Evolutionary conservation across 345 rosid species (phyloP), one percentile per base, ranked within the genome.

Genomic region (Punica granatum): DNA sequence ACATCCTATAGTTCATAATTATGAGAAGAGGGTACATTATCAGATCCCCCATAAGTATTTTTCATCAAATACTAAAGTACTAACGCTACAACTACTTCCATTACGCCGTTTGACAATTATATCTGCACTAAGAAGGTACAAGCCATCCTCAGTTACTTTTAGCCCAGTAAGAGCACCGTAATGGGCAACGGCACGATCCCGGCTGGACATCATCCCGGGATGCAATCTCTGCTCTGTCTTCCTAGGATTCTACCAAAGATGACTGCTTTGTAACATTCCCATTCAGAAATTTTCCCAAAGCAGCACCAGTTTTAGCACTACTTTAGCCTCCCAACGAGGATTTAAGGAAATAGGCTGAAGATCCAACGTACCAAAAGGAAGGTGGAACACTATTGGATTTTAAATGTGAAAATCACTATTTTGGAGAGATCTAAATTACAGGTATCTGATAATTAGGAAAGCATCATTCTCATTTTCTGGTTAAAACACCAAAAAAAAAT

Each of bases 51-150:
- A 49, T 4, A n/a, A 25, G 30, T 3, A 34, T 62, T 21, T 6
- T 21, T 35, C 16, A 14, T 30, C 25, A 25, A 37, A 37, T 4
- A 5, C 41, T 4, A 34, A 19, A 9, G 21, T 39, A 23, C 28
- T 39, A 28, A 63, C 16, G 15, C 43, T 25, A 23, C 16, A 9
- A 26, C 23, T 32, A 14, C 1, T 36, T 6, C 16, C 34, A 12
- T 28, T 54, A 10, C 2, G 7, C 25, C 12, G 14, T 49, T 49
- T 26, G 33, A 56, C 6, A 56, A 14, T 56, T 14, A 12, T 56
- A 93, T 97, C 98, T 85, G 95, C 85, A 82, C 98, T 93, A 37
- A 93, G 83, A 75, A 93, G 94, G 79, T 93, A 78, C 96, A 93
- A 89, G 82, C 97, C 94, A 68, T 89, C 89, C 67, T 83, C 88